These are phyloP conservation scores for Sporisorium exsertum DNA, from an alignment of 1,284 basidiomycete genomes.

Conservation along the genomic window DNA sequence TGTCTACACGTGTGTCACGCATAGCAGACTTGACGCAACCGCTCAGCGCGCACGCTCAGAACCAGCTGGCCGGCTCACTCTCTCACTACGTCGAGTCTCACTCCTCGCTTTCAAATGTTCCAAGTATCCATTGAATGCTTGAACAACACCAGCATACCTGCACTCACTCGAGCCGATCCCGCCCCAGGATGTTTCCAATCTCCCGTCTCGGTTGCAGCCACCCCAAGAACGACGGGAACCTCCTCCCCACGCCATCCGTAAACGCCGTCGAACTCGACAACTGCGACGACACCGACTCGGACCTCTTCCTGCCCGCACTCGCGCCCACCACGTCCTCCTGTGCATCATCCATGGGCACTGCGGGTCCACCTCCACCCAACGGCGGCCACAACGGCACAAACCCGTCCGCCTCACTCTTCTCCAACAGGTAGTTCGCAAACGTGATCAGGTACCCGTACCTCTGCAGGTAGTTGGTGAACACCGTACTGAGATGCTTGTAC, in stretches of 20 bases:
- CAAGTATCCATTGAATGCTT: background rate
- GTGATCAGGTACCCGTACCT: conserved; percentile 87
- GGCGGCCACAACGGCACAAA: conserved; percentile 26
- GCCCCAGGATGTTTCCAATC: conserved; percentile 58
- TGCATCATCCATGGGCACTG: conserved; percentile 12
- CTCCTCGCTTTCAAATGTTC: background rate
- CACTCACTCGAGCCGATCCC: conserved; percentile 47
- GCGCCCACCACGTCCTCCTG: background rate
- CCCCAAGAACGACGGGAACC: conserved; percentile 62
- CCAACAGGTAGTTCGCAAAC: conserved; percentile 94
- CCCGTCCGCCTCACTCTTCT: conserved; percentile 72
- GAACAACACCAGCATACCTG: background rate
- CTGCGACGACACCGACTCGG: conserved; percentile 32
- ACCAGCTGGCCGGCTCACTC: background rate
- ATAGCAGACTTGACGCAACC: background rate
- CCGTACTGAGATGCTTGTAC: conserved; percentile 52
- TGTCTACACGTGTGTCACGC: background rate
- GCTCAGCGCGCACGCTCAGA: background rate
- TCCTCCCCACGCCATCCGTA: conserved; percentile 15
- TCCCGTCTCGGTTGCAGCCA: conserved; percentile 66
- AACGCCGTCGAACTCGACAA: conserved; percentile 28
- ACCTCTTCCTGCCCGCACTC: conserved; percentile 9
- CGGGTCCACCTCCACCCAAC: conserved; percentile 33
- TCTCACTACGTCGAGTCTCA: background rate
- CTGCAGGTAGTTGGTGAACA: conserved; percentile 65